Percentiles rank a stretch among this genome's conserved stretches.
These are phyloP conservation scores for Funneliformis geosporum DNA, from an alignment of 192 early-diverging fungal species.

Conservation along the genomic window DNA sequence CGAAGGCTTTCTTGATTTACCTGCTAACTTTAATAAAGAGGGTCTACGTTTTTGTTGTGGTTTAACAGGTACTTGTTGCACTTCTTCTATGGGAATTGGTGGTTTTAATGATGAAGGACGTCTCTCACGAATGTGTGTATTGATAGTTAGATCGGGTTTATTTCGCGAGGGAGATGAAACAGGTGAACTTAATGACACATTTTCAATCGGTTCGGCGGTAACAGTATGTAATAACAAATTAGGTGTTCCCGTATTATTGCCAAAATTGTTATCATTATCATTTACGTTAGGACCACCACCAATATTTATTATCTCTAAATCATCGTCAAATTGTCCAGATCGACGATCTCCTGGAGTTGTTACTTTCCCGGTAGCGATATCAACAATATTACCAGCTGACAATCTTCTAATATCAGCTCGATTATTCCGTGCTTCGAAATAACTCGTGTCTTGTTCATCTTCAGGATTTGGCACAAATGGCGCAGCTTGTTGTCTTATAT, in stretches of 20 bases:
- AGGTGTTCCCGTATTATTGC: not conserved
- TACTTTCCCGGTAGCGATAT: conserved; percentile 36
- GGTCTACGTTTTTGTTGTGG: conserved; percentile 25
- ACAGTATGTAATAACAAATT: not conserved
- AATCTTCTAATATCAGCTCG: conserved; percentile 79
- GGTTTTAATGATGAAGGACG: conserved; percentile 13
- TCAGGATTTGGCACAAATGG: conserved; percentile 84
- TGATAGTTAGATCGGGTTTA: conserved; percentile 28
- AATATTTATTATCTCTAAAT: not conserved
- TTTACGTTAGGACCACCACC: not conserved
- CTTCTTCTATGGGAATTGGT: not conserved
- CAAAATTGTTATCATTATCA: not conserved
- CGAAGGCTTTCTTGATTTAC: conserved; percentile 16
- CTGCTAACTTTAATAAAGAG: conserved; percentile 22
- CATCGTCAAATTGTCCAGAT: conserved; percentile 15
- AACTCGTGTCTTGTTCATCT: conserved; percentile 86
- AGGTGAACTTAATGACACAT: not conserved
- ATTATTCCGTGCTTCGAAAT: conserved; percentile 82
- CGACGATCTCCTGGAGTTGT: conserved; percentile 12
- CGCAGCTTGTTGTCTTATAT: conserved; percentile 72
- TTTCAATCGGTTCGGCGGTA: conserved; percentile 4
- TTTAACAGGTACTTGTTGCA: not conserved
- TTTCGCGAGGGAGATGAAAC: not conserved
- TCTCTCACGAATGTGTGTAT: conserved; percentile 20
- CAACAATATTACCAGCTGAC: conserved; percentile 59